Base-by-base conservation (phyloP, 2,329 filamentous ascomycete genomes). In the Rosellinia necatrix region DNA sequence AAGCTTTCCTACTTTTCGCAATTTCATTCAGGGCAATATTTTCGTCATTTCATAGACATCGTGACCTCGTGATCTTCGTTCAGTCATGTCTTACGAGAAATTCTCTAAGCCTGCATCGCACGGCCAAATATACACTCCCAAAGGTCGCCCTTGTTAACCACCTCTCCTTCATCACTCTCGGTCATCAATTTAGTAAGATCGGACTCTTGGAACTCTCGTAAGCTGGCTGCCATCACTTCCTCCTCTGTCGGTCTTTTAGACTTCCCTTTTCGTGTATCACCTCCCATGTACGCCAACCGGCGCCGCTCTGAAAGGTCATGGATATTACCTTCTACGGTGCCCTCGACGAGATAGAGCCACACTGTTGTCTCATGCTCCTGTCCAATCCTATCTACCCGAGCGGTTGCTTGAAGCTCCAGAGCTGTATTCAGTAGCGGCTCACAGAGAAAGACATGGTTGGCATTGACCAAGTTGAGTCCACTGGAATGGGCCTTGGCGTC, bases 361-460 rank as follows among this genome's bases (percentile, higher is more conserved):
- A 97, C 92, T 0, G 91, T 96, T 0, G 94, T 99, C 62, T 90
- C 82, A 48, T 90, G 86, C 61, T 87, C 81, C 73, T 97, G 94
- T 0, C 94, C 94, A 61, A 99, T 99, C 30, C 94, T 86, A 70
- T 99, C 92, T 1, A 99, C 92, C 53, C 94, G 88, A 1, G 93
- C 92, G 67, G 97, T 96, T 12, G 92, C 93, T 72, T 99, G 94
- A 8, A 97, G 80, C 72, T 97, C 94, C 13, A 99, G 85, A 0
- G 92, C 92, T 0, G 93, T 93, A 69, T 97, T 96, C 64, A 97
- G 85, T 3, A 97, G 78, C 2, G 94, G 94, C 70, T 99, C 94
- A 71, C 92, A 96, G 4, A 99, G 81, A 68, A 97, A 96, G 1
- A 97, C 92, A 69, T 97, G 92, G 43, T 86, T 96, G 4, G 93